Evolutionary conservation across 805 yeast species (phyloP), one percentile per base, ranked within the genome.

Genomic region (Candida wancherniae): DNA sequence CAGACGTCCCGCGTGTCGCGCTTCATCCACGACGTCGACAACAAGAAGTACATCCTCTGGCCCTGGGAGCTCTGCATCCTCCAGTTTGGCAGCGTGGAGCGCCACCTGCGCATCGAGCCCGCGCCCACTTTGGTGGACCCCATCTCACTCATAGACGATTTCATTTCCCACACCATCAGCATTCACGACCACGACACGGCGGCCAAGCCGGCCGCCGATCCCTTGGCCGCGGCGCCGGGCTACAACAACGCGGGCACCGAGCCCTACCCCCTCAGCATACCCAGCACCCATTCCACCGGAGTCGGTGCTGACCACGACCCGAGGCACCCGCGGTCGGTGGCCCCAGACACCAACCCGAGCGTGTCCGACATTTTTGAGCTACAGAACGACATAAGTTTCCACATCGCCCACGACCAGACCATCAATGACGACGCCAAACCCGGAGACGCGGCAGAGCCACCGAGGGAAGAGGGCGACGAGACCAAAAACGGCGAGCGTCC

Each of bases 11-110:
- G 64, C 8, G 68, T 83, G 3, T 63, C 86, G 9, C 63, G 66
- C 15, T 82, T 72, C 50, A 61, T 78, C 26, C 73, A 69, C 42
- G 61, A 68, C 0, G 75, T 74, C 3, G 66, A 63, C 18, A 73
- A 71, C 41, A 64, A 63, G 16, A 77, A 78, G 45, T 75, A 65
- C 33, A 71, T 83, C 2, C 55, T 75, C 25, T 84, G 94, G 94
- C 94, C 94, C 0, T 57, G 80, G 45, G 73, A 71, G 26, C 57
- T 83, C 13, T 80, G 88, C 45, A 62, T 73, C 34, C 60, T 75
- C 4, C 92, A 83, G 47, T 58, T 67, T 33, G 73, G 63, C 6
- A 40, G 37, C 25, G 33, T 37, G 16, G 37, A 43, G 20, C 19
- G 11, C 5, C 32, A 4, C 7, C n/a, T 8, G 25, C 16, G 21